Evolutionary conservation across 495 filamentous ascomycete genomes (phyloP), one percentile per base, ranked within the genome.

Genomic region (Massariosphaeria phaeospora): DNA sequence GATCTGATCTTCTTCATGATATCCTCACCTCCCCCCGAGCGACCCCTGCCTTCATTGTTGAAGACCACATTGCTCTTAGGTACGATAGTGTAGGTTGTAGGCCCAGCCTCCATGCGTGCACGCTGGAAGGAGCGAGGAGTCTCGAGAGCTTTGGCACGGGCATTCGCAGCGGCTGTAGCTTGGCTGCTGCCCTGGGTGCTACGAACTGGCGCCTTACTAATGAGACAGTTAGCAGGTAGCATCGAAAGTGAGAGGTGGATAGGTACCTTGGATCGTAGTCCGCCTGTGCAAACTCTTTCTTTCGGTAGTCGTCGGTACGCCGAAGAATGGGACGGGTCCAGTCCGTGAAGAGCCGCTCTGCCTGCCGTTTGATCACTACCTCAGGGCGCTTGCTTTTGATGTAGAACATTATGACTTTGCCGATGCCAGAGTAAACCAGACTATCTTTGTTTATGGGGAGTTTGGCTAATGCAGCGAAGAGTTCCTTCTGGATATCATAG

Each of bases 281-380:
- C 23, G 73, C 78, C 52, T 79, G 66, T 34, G 72, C 69, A 56
- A 77, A 75, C 29, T 75, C 81, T 29, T 86, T 81, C 74, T 93
- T 90, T 67, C 84, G 85, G 72, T 93, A 96, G 67, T 96, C 88
- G 57, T 95, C 89, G 55, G 83, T 93, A 46, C 89, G 83, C 69
- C 93, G 91, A 42, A 99, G 77, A 51, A 96, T 94, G n/a, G 91
- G 89, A 9, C 94, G 80, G 39, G 88, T 95, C 94, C 94, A 99
- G 68, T 97, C 94, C 20, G 85, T 86, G 26, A 97, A 72, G 26
- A 97, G 75, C 31, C 85, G 81, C 74, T 97, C 90, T 0, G 94
- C 94, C 66, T 85, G 84, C 43, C 91, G 87, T 76, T 96, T 96
- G 77, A 99, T 96, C 47, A 75, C 76, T 5, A 80, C 71, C 71